Evolutionary conservation across 768 basidiomycete species (phyloP), one percentile per base, ranked within the genome.

Genomic region (Leccinum rimulosum): DNA sequence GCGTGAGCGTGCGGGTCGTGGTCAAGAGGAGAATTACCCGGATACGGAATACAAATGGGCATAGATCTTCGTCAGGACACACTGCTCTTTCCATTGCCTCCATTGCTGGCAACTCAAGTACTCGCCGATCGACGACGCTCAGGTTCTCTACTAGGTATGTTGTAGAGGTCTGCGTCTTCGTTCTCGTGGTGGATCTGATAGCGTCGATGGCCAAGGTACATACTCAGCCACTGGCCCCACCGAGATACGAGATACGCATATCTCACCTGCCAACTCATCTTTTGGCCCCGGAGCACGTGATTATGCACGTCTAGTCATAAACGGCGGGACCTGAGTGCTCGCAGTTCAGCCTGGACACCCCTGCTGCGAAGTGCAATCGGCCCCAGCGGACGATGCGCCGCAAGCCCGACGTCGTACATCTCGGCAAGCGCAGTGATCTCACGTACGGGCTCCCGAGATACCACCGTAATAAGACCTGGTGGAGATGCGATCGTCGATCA

Each of bases 301-400:
- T 25, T 52, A 33, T n/a, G 33, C 27, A 35, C 47, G 31, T 40
- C 6, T 36, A 10, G 30, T 22, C 47, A 25, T 6, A n/a, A 30
- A 43, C 36, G n/a, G 17, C 22, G 12, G 35, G 15, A 15, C 14
- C 6, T 15, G 35, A 36, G 40, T 1, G 69, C 82, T 63, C 61
- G 82, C 86, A 86, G 65, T 88, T 88, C 3, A 25, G 79, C 74
- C 36, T 82, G 17, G 38, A 17, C 7, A 3, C 8, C 38, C 75
- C 3, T 79, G 17, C 87, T 55, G 88, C 85, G 47, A 25, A 89
- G 78, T 0, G 87, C 86, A 31, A 91, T 82, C 1, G 0, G 89
- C 0, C 87, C 87, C 2, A 88, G 66, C 2, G 88, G 88, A 71
- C 87, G 89, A 66, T 90, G 87, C 5, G 89, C 87, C 0, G 87